A percentile compares a stretch with the other conserved stretches of the same genome.
phyloP scores from a whole-genome alignment of 164 flowering plant genomes.

The Platanus orientalis region DNA sequence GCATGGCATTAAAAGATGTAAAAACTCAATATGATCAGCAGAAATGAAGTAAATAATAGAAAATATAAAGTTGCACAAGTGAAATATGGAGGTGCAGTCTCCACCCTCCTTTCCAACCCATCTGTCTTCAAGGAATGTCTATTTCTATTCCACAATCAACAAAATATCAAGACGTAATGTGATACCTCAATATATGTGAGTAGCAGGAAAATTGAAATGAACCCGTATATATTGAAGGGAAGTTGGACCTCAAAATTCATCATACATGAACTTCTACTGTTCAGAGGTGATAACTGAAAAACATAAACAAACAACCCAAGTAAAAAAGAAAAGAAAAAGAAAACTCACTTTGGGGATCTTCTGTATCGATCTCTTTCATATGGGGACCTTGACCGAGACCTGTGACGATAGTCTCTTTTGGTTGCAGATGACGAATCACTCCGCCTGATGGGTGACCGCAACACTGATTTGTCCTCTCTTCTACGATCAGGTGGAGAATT shows the following conservation, averaged over 20 bases:
- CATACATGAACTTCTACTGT: neutral
- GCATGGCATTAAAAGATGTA: neutral
- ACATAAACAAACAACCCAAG: neutral
- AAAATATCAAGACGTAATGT: too few relatives aligned
- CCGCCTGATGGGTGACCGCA: constrained; percentile 25
- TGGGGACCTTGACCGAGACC: constrained; percentile 38
- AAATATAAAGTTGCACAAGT: too few relatives aligned
- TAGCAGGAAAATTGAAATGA: too few relatives aligned
- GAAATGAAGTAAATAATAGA: neutral
- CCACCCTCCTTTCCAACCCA: neutral
- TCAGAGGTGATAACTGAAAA: neutral
- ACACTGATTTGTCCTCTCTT: constrained; percentile 18
- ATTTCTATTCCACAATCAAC: neutral
- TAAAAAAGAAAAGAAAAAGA: neutral
- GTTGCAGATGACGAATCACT: constrained; percentile 22
- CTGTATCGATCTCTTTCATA: constrained; percentile 19
- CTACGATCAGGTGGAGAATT: constrained; percentile 15
- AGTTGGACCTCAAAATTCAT: neutral
- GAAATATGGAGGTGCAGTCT: neutral
- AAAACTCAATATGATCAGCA: neutral
- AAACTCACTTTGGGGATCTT: constrained; percentile 31
- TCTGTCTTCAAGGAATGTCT: too few relatives aligned
- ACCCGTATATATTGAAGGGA: too few relatives aligned
- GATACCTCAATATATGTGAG: too few relatives aligned
- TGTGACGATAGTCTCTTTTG: constrained; percentile 21